Evolutionary conservation across 306 rosid species (phyloP).

Genomic region (Cucurbita pepo): DNA sequence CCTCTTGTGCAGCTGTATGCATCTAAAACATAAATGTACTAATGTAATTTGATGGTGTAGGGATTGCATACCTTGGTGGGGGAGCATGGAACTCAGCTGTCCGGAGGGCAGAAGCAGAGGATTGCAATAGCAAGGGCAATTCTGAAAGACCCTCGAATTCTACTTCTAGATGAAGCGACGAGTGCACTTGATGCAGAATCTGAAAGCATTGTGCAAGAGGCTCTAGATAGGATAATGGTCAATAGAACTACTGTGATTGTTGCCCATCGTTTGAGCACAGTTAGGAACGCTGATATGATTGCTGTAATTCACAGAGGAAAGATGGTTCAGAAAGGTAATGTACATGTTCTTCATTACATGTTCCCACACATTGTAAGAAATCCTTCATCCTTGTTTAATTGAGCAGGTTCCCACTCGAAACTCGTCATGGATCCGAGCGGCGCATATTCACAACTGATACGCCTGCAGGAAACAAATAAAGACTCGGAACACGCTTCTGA

Average conservation of each 20-base stretch:
- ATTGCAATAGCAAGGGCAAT: slow-evolving; percentile 10
- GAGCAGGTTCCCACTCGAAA: background rate
- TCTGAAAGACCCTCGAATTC: slow-evolving; percentile 1
- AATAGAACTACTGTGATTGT: slow-evolving; percentile 4
- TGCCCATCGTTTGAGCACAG: slow-evolving; percentile 11
- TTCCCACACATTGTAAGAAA: too few species aligned
- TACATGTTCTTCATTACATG: background rate
- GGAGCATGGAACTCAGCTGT: slow-evolving; percentile 5
- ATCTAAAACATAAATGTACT: background rate
- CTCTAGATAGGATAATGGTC: background rate
- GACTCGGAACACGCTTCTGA: background rate
- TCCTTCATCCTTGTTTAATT: too few species aligned
- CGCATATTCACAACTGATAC: slow-evolving; percentile 2
- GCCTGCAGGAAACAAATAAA: background rate
- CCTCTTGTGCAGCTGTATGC: background rate
- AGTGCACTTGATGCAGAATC: slow-evolving; percentile 11
- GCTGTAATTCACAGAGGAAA: slow-evolving; percentile 5
- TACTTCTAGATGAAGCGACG: slow-evolving; percentile 7
- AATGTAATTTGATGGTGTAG: background rate
- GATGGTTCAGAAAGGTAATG: slow-evolving; percentile 3
- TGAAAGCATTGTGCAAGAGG: slow-evolving; percentile 6
- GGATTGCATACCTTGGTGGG: slow-evolving; percentile 10
- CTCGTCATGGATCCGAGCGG: background rate
- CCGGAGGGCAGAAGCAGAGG: slow-evolving; percentile 9
- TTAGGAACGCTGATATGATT: slow-evolving; percentile 2